A percentile compares a stretch with the other conserved stretches of the same genome.
phyloP scores from a whole-genome alignment of 495 filamentous ascomycete species.

The Thozetella sp. region DNA sequence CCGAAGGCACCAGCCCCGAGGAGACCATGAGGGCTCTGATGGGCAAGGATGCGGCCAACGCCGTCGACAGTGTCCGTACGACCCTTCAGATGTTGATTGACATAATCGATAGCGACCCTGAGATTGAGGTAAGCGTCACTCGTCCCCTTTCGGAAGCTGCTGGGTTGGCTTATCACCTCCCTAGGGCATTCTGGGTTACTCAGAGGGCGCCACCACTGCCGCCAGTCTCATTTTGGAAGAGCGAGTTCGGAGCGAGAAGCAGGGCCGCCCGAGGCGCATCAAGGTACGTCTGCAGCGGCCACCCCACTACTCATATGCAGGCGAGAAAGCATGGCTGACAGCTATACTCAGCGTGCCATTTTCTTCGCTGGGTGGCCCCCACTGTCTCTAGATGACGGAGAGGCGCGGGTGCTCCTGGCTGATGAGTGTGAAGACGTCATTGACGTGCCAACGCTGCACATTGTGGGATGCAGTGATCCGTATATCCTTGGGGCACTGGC shows the following conservation, averaged over 20 bases:
- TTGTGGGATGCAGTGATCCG: constrained; percentile 58
- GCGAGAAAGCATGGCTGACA: background rate
- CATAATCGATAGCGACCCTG: constrained; percentile 35
- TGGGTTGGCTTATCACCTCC: background rate
- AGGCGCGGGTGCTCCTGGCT: constrained; percentile 33
- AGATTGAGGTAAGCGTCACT: constrained; percentile 37
- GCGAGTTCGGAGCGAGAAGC: constrained; percentile 28
- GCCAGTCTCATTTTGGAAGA: constrained; percentile 53
- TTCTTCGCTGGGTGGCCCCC: constrained; percentile 59
- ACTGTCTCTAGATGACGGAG: constrained; percentile 35
- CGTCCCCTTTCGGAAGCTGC: background rate
- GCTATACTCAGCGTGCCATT: constrained; percentile 39
- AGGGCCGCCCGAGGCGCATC: constrained; percentile 42
- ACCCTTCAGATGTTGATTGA: constrained; percentile 32
- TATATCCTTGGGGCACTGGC: constrained; percentile 52
- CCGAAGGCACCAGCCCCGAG: constrained; percentile 48
- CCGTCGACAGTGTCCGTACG: constrained; percentile 21
- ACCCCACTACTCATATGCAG: background rate
- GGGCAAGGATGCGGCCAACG: constrained; percentile 20
- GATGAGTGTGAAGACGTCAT: constrained; percentile 51
- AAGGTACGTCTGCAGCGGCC: constrained; percentile 25
- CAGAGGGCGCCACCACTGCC: constrained; percentile 54
- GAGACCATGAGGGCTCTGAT: constrained; percentile 48
- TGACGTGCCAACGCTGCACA: constrained; percentile 56
- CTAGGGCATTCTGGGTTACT: constrained; percentile 47